These are phyloP conservation scores for Hydrangea macrophylla DNA, from an alignment of 148 eudicot species.

Conservation along the genomic window DNA sequence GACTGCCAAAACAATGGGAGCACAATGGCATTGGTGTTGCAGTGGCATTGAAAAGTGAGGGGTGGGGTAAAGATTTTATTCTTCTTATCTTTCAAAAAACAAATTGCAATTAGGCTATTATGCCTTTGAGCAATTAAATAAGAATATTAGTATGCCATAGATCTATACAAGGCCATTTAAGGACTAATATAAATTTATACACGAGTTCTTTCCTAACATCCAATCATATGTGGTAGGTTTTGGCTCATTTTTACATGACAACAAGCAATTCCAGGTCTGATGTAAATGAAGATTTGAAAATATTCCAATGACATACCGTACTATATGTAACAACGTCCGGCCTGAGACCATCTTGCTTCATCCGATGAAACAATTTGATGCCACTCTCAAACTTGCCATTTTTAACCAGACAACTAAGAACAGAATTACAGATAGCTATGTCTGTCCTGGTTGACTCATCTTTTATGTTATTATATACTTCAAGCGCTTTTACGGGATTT, in stretches of 20 bases:
- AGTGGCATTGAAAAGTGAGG: background rate
- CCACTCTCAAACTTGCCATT: conserved; percentile 50
- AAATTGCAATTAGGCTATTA: background rate
- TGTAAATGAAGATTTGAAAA: background rate
- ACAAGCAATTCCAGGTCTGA: background rate
- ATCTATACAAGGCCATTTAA: background rate
- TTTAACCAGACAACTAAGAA: conserved; percentile 67
- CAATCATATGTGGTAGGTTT: background rate
- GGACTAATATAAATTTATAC: background rate
- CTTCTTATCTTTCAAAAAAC: too few relatives aligned
- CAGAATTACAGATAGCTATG: conserved; percentile 74
- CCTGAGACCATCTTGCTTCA: conserved; percentile 75
- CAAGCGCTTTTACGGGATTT: conserved; percentile 51
- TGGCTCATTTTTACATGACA: conserved; percentile 5
- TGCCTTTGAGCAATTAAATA: background rate
- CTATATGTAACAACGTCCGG: conserved; percentile 89
- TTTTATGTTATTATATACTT: conserved; percentile 54
- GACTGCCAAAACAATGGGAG: background rate
- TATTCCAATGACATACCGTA: conserved; percentile 46
- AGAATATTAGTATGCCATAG: background rate
- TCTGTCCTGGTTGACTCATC: conserved; percentile 53
- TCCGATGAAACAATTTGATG: conserved; percentile 60
- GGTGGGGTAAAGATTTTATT: background rate
- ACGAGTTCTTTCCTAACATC: background rate
- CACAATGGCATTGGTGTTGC: background rate